These are phyloP conservation scores for Saccharata proteae DNA, from an alignment of 2,329 filamentous ascomycete species.

Conservation along the genomic window DNA sequence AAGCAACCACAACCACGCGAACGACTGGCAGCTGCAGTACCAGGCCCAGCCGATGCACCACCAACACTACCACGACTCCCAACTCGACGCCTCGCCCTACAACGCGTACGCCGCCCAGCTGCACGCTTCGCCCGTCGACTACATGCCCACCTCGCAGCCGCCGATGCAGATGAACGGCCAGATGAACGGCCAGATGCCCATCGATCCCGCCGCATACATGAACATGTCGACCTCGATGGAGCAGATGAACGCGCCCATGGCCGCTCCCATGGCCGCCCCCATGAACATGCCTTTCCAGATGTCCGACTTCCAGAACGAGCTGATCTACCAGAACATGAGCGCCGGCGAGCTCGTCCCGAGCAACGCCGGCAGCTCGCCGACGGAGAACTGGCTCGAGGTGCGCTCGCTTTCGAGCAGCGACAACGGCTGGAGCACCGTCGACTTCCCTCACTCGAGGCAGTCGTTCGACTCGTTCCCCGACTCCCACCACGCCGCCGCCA, in stretches of 20 bases:
- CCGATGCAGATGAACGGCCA: constrained; percentile 12
- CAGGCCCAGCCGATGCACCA: constrained; percentile 18
- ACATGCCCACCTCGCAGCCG: constrained; percentile 30
- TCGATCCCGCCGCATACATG: constrained; percentile 28
- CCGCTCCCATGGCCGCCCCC: too few species aligned
- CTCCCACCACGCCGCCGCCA: constrained; percentile 33
- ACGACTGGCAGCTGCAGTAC: constrained; percentile 29
- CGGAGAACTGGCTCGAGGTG: constrained; percentile 73
- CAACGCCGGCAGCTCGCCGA: constrained; percentile 50
- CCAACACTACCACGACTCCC: constrained; percentile 18
- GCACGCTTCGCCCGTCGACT: constrained; percentile 35
- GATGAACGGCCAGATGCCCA: constrained; percentile 27
- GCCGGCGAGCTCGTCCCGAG: constrained; percentile 32
- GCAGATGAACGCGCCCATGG: constrained; percentile 30
- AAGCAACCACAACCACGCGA: constrained; percentile 32
- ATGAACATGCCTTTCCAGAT: too few species aligned
- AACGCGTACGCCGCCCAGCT: constrained; percentile 20
- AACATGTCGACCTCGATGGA: constrained; percentile 29
- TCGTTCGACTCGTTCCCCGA: constrained; percentile 56
- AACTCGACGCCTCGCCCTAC: constrained; percentile 26
- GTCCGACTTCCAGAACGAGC: constrained; percentile 61
- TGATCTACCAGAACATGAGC: constrained; percentile 43
- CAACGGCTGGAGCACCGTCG: constrained; percentile 76
- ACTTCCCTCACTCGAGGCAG: constrained; percentile 45
- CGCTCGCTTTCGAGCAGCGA: constrained; percentile 76